These are phyloP conservation scores for Trypanosoma boissoni DNA, from an alignment of 208 protist genomes.

Conservation along the genomic window DNA sequence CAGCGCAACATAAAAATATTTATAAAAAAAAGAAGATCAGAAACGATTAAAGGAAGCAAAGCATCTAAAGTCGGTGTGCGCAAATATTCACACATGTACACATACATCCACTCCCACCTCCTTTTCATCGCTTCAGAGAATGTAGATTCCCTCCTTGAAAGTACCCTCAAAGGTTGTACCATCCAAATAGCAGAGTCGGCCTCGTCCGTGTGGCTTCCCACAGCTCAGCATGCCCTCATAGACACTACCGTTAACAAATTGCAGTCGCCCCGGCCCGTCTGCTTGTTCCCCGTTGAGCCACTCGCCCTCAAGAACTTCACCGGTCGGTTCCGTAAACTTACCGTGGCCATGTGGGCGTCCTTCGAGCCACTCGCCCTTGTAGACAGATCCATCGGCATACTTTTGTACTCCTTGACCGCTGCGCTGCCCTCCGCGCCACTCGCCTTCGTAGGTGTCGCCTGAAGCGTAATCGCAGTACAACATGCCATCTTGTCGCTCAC, in stretches of 20 bases:
- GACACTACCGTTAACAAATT: constrained; percentile 70
- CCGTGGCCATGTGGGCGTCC: constrained; percentile 72
- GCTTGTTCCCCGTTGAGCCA: constrained; percentile 51
- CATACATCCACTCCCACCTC: background rate
- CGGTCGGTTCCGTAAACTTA: constrained; percentile 47
- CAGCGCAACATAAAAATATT: no score
- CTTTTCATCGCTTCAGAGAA: constrained; percentile 33
- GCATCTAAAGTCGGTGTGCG: background rate
- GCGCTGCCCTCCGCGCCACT: constrained; percentile 61
- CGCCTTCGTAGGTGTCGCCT: constrained; percentile 74
- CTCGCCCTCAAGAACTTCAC: constrained; percentile 62
- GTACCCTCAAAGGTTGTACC: constrained; percentile 72
- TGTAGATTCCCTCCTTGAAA: constrained; percentile 74
- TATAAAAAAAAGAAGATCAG: no score
- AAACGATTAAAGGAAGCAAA: no score
- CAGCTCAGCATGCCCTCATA: constrained; percentile 64
- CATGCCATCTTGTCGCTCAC: constrained; percentile 53
- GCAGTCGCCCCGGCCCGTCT: constrained; percentile 46
- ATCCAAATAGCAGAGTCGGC: constrained; percentile 75
- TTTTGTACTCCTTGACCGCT: constrained; percentile 60
- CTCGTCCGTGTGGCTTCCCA: constrained; percentile 70
- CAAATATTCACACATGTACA: background rate
- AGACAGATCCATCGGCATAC: constrained; percentile 74
- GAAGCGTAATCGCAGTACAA: constrained; percentile 52
- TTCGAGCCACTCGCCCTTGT: constrained; percentile 75